Conservation (phyloP, 305 asterid species). For the Fraxinus nigra region DNA sequence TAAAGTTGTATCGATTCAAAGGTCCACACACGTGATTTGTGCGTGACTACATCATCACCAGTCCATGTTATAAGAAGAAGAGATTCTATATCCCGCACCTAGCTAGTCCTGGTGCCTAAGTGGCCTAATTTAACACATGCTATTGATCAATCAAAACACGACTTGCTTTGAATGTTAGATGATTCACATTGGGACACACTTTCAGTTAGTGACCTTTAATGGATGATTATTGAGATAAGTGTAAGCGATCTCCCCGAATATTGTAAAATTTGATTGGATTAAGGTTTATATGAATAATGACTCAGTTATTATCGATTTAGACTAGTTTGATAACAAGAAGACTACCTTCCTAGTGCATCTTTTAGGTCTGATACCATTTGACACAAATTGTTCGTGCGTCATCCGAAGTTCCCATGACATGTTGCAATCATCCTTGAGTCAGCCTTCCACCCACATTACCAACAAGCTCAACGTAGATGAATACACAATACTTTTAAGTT, state of each 20-base stretch:
- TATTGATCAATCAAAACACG: not conserved
- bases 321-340: not conserved
- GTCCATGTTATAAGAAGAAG: not conserved
- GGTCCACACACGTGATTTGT: slow-evolving; percentile 49
- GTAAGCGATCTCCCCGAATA: not conserved
- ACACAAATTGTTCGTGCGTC: not conserved
- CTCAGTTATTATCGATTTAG: not conserved
- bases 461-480: not conserved
- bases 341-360: not conserved
- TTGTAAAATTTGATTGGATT: not conserved
- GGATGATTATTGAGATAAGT: not conserved
- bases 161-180: not conserved
- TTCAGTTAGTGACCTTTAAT: not conserved
- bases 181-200: not conserved
- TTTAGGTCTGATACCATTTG: not conserved
- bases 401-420: too few relatives aligned
- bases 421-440: not conserved
- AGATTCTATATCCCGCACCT: not conserved
- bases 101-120: not conserved
- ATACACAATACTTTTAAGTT: not conserved
- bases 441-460: not conserved
- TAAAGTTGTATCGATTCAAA: slow-evolving; percentile 33
- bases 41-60: slow-evolving; percentile 38
- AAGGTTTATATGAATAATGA: not conserved
- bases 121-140: not conserved